Base-by-base conservation (phyloP, 192 early-diverging fungal genomes). In the Ramicandelaber brevisporus region DNA sequence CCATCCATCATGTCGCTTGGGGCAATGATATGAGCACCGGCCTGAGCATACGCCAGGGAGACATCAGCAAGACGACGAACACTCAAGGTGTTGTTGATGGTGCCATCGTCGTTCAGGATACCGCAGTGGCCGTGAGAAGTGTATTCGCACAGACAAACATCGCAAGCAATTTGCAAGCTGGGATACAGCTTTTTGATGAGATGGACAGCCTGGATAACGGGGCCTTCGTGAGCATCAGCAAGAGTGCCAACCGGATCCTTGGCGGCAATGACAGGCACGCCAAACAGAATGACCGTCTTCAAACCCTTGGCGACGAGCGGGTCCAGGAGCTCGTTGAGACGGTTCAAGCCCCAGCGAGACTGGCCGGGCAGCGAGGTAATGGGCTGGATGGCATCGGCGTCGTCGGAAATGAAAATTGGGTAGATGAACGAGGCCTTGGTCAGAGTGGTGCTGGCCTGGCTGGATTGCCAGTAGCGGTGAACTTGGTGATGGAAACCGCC, bases 1-100 rank as follows among this genome's bases (percentile, higher is more conserved):
- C 79, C 79, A 28, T 90, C 92, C 88, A 92, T 95, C 90, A 96
- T 96, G 44, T 96, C 89, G 8, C 77, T 82, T 6, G 89, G 89
- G 2, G 86, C 73, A 3, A 95, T 75, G 35, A 80, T 67, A 20
- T 89, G 78, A 25, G 79, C 79, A 21, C 87, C 92, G 2, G 87
- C 87, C 31, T 70, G 60, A 10, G 85, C 87, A 55, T 89, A 98
- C 26, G 53, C 62, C 20, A 85, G 49, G 6, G 81, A 68, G 3
- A 93, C 78, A 34, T 83, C 64, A 0, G 77, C 83, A 20, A 98
- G 29, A 5, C 88, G 61, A 26, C 68, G 41, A 28, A 84, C 76
- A 25, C 68, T 75, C 5, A 52, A 50, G 4, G 48, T 41, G 53
- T 98, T 92, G 53, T 93, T 54, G 18, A 98, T 61, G 7, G 69